Evolutionary conservation across 768 basidiomycete species (phyloP), one percentile per base, ranked within the genome.

Genomic region (Asterophora lycoperdoides): DNA sequence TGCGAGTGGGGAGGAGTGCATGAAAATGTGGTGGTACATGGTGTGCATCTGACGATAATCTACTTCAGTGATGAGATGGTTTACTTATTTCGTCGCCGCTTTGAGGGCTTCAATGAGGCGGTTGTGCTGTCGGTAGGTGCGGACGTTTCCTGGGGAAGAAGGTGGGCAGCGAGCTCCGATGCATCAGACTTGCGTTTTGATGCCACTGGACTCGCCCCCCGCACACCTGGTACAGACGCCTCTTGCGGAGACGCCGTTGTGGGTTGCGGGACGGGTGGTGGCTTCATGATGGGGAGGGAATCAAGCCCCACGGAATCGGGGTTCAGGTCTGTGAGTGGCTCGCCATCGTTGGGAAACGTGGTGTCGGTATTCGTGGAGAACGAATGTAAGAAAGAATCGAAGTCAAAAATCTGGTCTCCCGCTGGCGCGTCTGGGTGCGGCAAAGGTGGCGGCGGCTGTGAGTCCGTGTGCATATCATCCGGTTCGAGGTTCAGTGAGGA

Each of bases 71-170:
- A 50, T 15, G 23, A 18, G 18, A 30, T 43, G 43, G 9, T 34
- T 55, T 50, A 60, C 48, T 57, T 60, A 45, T 60, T 51, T 52
- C 46, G 48, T 36, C 54, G 57, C 34, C 58, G 51, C 47, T 60
- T 60, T 29, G 54, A 35, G 8, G 55, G 28, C 43, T 50, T 55
- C 28, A 42, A 15, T 13, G 46, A 23, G 7, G 35, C 13, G 14
- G 35, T 9, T n/a, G 41, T 29, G 14, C 28, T 34, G n/a, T 52
- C 32, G 35, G 35, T 34, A 7, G 23, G 39, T 26, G 36, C 36
- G 19, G 28, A 14, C 20, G n/a, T 35, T 3, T 19, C 44, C 15
- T 14, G 13, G 13, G 8, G 40, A 41, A 32, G n/a, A 5, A 37
- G 18, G 2, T 28, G 35, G n/a, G 45, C 23, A 38, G 38, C 46